Conservation (phyloP, 331 rosid genomes). For the Phaseolus coccineus region DNA sequence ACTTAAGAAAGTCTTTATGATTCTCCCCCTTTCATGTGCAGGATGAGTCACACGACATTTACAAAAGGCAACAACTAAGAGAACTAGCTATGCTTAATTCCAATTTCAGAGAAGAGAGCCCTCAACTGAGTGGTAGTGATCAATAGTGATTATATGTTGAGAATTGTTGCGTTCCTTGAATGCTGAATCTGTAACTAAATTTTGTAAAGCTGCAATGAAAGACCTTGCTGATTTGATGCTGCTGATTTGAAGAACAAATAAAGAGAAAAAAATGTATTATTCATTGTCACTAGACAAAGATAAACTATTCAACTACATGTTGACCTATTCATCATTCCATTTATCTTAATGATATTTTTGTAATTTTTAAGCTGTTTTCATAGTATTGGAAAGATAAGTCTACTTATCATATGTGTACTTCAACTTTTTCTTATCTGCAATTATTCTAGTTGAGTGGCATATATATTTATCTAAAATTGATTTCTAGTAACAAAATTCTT, state of each 20-base stretch:
- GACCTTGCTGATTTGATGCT: slow-evolving; percentile 40
- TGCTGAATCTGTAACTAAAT: slow-evolving; percentile 42
- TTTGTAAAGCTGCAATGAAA: slow-evolving; percentile 53
- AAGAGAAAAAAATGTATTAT: slow-evolving; percentile 31
- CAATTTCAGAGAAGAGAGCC: slow-evolving; percentile 84
- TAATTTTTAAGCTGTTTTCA: slow-evolving; percentile 37
- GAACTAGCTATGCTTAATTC: slow-evolving; percentile 67
- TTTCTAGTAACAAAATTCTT: not conserved
- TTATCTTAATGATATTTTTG: slow-evolving; percentile 23
- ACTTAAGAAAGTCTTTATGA: slow-evolving; percentile 4
- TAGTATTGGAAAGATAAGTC: slow-evolving; percentile 27
- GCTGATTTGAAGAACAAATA: slow-evolving; percentile 32
- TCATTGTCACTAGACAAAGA: slow-evolving; percentile 34
- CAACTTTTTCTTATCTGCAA: not conserved
- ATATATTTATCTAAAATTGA: not conserved
- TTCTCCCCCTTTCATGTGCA: slow-evolving; percentile 39
- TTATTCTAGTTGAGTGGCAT: too few species aligned
- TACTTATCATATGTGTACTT: slow-evolving; percentile 24
- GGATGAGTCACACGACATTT: slow-evolving; percentile 76
- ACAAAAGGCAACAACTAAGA: slow-evolving; percentile 70
- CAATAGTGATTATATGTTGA: slow-evolving; percentile 43
- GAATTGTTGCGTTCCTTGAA: slow-evolving; percentile 43
- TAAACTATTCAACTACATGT: slow-evolving; percentile 36
- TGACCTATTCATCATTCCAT: slow-evolving; percentile 24
- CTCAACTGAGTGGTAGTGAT: slow-evolving; percentile 78